Base-by-base conservation (phyloP, 2,329 filamentous ascomycete genomes). In the Xylaria sp. region DNA sequence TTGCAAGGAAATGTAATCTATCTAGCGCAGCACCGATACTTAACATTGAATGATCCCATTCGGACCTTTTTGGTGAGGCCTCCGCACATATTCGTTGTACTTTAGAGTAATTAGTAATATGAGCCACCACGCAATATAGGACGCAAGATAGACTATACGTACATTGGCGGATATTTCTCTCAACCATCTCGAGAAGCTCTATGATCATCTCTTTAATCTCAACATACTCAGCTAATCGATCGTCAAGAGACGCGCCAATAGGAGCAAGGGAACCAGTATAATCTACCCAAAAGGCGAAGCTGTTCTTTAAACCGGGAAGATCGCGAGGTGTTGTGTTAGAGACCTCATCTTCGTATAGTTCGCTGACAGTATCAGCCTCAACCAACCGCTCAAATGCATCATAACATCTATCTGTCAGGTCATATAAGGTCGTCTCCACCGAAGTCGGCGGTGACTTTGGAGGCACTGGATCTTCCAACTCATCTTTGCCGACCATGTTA, bases 1-100 rank as follows among this genome's bases (percentile, higher is more conserved):
- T n/a, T 15, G 53, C 53, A 18, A 57, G n/a, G 18, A 57, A 57
- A 57, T 57, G 53, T 25, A 57, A 20, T n/a, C 34, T 41, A 12
- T 57, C 36, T 4, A 57, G 53, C n/a, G 34, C 53, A 57, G 45
- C 45, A 25, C 45, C 20, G 15, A 48, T 48, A 25, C 45, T 25
- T 48, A 25, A 48, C 45, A 48, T 10, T 15, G 45, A 48, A 9
- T 48, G n/a, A 25, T 48, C 20, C 45, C 45, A 23, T 20, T 25
- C n/a, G 20, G 45, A 48, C 10, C 13, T 15, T 43, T 43, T 43
- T 12, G 18, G 18, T 23, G 45, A 12, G 7, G 7, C n/a, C n/a
- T 48, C 45, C 12, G 45, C 45, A 12, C 45, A 7, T 20, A 48
- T 20, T 48, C 45, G 18, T 48, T 48, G 10, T 15, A 48, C 45